Evolutionary conservation across 768 basidiomycete genomes (phyloP).

Genomic region (Leucocoprinus birnbaumii): DNA sequence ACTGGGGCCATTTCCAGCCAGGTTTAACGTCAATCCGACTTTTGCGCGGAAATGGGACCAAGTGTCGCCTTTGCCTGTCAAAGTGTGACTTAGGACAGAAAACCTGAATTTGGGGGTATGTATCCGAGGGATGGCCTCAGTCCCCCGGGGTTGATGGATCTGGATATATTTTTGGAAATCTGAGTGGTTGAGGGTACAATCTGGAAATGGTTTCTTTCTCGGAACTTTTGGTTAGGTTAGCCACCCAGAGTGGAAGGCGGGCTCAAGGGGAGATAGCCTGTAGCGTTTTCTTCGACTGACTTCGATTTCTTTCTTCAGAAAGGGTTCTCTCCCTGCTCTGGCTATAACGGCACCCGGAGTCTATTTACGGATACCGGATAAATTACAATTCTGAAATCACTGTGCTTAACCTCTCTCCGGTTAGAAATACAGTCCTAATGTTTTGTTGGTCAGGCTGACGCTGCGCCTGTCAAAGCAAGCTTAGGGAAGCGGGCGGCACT

Average conservation of each 20-base stretch:
- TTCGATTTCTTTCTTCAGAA: conserved; percentile 1
- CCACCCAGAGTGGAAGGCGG: neutral
- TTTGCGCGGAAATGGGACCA: neutral
- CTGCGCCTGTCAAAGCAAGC: neutral
- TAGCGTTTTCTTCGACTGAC: neutral
- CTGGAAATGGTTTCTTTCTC: conserved; percentile 6
- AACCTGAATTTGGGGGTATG: neutral
- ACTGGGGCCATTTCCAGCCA: neutral
- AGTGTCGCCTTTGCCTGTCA: neutral
- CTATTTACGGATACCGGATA: conserved; percentile 1
- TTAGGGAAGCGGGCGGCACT: neutral
- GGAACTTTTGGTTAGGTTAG: conserved; percentile 1
- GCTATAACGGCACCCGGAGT: neutral
- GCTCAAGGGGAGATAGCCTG: conserved; percentile 7
- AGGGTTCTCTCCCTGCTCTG: neutral
- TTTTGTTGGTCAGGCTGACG: neutral
- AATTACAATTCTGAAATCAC: neutral
- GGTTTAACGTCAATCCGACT: neutral
- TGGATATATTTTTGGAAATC: conserved; percentile 9
- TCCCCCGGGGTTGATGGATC: conserved; percentile 8
- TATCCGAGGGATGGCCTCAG: conserved; percentile 8
- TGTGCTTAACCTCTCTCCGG: neutral
- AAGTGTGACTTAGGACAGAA: conserved; percentile 11
- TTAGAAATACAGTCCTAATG: neutral
- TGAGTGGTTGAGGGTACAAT: neutral